phyloP scores from a whole-genome alignment of 2,329 filamentous ascomycete genomes.

The Fusarium sambucinum region DNA sequence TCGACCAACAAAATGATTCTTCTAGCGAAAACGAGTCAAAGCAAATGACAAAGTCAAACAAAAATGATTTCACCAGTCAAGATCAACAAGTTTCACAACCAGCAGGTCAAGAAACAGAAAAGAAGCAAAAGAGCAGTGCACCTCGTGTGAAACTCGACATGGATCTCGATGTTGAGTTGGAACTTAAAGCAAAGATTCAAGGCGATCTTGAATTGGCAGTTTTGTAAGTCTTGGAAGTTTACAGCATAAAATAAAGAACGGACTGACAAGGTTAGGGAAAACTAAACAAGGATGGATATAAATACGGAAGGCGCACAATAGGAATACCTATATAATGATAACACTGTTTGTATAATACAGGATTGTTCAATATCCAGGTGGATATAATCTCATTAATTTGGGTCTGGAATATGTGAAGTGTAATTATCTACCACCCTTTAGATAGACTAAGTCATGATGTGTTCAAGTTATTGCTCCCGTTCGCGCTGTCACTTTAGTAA shows the following conservation, averaged over 20 bases:
- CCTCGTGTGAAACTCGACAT: slow-evolving; percentile 29
- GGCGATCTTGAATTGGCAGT: slow-evolving; percentile 26
- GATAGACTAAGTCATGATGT: not conserved
- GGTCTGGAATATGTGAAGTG: too few species aligned
- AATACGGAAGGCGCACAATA: not conserved
- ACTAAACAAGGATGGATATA: not conserved
- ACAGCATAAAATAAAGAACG: accelerated
- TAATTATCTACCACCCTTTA: not conserved
- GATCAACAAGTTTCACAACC: not conserved
- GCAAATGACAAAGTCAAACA: not conserved
- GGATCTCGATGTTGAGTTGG: slow-evolving; percentile 28
- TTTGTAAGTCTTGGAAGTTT: not conserved
- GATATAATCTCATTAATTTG: too few species aligned
- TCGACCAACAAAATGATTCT: not conserved
- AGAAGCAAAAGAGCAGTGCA: slow-evolving; percentile 26
- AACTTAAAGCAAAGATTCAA: slow-evolving; percentile 32
- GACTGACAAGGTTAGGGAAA: not conserved
- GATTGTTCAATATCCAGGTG: too few species aligned
- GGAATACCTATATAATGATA: not conserved
- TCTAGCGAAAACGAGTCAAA: not conserved
- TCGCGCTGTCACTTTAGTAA: not conserved
- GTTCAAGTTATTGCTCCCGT: not conserved
- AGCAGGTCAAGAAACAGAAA: not conserved
- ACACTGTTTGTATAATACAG: not conserved
- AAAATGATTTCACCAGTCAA: not conserved